Percentiles rank a stretch among this genome's conserved stretches.
Evolutionary conservation across 2,329 filamentous ascomycete genomes (phyloP).

Genomic region (Beauveria caledonica): DNA sequence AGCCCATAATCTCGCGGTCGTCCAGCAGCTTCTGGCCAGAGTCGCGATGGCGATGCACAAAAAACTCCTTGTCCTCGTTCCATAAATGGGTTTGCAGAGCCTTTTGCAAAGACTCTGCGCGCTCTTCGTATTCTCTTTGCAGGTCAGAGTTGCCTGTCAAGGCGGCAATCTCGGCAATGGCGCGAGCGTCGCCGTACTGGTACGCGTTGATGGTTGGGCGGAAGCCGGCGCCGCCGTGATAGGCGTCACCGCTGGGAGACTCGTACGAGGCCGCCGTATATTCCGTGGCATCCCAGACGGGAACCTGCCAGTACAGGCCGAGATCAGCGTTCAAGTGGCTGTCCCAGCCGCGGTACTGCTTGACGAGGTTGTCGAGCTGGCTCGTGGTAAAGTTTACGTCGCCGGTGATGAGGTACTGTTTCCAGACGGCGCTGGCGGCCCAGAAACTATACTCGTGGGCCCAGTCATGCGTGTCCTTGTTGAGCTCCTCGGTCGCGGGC

Average conservation of each 20-base stretch:
- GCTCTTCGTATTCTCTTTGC: constrained; percentile 23
- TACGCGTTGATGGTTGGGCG: constrained; percentile 36
- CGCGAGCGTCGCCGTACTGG: constrained; percentile 33
- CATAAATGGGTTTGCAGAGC: constrained; percentile 29
- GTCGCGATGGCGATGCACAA: constrained; percentile 30
- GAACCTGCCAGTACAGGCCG: constrained; percentile 34
- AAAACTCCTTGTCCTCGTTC: constrained; percentile 30
- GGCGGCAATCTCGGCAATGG: constrained; percentile 29
- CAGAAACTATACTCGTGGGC: constrained; percentile 18
- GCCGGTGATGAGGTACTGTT: constrained; percentile 27
- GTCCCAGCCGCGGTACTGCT: constrained; percentile 32
- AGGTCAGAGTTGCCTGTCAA: constrained; percentile 23
- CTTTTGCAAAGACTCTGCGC: constrained; percentile 26
- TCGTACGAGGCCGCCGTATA: constrained; percentile 24
- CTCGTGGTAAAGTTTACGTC: constrained; percentile 26
- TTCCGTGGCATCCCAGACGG: constrained; percentile 36
- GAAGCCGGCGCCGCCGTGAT: constrained; percentile 32
- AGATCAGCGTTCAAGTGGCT: constrained; percentile 24
- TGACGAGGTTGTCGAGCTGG: constrained; percentile 33
- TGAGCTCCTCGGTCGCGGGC: constrained; percentile 12
- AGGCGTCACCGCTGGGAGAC: constrained; percentile 18
- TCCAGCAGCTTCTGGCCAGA: constrained; percentile 20
- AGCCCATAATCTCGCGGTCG: constrained; percentile 32
- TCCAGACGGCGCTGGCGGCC: constrained; percentile 17
- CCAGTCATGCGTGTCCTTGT: constrained; percentile 16